phyloP scores from a whole-genome alignment of 768 basidiomycete species.

The Podaxis sp. region DNA sequence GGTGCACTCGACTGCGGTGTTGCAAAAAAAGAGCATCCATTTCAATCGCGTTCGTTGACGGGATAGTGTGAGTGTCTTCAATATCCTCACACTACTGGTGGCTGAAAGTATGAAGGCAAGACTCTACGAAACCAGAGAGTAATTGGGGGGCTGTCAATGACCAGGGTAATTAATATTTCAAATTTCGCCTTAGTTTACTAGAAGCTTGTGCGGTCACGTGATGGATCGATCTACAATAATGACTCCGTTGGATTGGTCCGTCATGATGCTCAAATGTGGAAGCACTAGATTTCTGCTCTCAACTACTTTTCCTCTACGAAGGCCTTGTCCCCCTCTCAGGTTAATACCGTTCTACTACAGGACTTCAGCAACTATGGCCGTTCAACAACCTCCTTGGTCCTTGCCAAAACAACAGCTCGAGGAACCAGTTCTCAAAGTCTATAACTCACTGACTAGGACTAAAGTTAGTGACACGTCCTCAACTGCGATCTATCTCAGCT shows the following conservation, averaged over 20 bases:
- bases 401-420: constrained; percentile 38
- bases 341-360: constrained; percentile 12
- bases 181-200: neutral
- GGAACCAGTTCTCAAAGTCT: constrained; percentile 77
- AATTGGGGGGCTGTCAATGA: no score
- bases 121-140: no score
- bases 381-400: constrained; percentile 63
- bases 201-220: constrained; percentile 19
- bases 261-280: constrained; percentile 13
- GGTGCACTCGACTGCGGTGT: neutral
- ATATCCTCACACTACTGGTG: neutral
- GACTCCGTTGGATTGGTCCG: constrained; percentile 9
- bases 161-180: neutral
- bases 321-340: neutral
- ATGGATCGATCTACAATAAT: constrained; percentile 19
- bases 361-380: constrained; percentile 41
- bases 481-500: neutral
- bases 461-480: constrained; percentile 59
- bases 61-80: neutral
- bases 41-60: constrained; percentile 19
- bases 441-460: constrained; percentile 88
- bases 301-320: constrained; percentile 1
- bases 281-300: constrained; percentile 16
- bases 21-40: neutral
- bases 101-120: no score